These are phyloP conservation scores for Leishmania tropica DNA, from an alignment of 208 protist genomes.

Conservation along the genomic window DNA sequence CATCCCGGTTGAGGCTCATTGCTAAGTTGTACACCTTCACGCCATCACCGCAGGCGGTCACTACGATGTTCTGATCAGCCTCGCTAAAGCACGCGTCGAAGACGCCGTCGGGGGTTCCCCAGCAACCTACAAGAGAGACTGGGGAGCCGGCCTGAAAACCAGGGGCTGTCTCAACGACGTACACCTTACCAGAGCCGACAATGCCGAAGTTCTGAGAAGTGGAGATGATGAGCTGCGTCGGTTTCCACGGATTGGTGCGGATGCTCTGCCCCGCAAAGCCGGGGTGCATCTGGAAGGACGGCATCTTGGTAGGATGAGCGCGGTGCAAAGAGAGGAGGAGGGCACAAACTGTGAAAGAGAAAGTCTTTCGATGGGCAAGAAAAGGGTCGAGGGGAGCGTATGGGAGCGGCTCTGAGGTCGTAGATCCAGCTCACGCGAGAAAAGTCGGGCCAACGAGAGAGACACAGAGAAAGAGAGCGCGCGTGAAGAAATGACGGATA, in stretches of 20 bases:
- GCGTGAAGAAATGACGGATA: not conserved
- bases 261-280: slow-evolving; percentile 84
- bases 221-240: slow-evolving; percentile 77
- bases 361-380: not conserved
- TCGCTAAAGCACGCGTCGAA: slow-evolving; percentile 91
- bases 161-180: slow-evolving; percentile 75
- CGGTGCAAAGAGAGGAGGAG: not conserved
- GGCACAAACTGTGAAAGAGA: not conserved
- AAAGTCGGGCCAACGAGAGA: not conserved
- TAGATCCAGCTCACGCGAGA: not conserved
- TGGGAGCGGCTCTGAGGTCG: not conserved
- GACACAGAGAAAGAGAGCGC: too few relatives aligned
- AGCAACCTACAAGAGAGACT: slow-evolving; percentile 74
- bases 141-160: slow-evolving; percentile 53
- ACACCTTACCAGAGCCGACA: slow-evolving; percentile 87
- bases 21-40: slow-evolving; percentile 86
- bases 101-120: slow-evolving; percentile 82
- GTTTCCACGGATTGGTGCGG: slow-evolving; percentile 85
- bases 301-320: slow-evolving; percentile 43
- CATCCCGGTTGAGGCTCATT: slow-evolving; percentile 78
- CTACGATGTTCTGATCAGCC: slow-evolving; percentile 76
- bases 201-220: slow-evolving; percentile 88
- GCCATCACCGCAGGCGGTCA: slow-evolving; percentile 86
- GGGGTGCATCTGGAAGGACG: slow-evolving; percentile 85
- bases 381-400: not conserved